Evolutionary conservation across 352 stramenopile species (phyloP).

Genomic region (Pythium brassicae): DNA sequence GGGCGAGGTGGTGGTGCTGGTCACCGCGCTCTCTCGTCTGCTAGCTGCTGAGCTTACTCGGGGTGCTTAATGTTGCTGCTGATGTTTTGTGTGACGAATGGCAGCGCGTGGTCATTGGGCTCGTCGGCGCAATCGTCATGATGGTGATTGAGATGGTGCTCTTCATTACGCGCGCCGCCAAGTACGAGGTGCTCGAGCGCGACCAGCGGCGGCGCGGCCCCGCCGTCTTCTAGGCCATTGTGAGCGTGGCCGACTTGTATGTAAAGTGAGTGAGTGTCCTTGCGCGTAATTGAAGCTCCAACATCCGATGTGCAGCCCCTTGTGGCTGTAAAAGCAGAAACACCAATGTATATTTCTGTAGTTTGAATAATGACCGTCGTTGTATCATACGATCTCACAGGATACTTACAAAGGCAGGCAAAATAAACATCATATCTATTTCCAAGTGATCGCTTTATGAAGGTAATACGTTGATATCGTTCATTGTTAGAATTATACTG

Average conservation of each 20-base stretch:
- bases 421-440: background rate
- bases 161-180: constrained; percentile 72
- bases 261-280: background rate
- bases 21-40: no score
- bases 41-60: no score
- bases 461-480: no score
- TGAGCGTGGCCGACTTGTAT: background rate
- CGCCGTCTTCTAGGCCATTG: constrained; percentile 21
- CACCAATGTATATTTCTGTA: no score
- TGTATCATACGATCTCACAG: no score
- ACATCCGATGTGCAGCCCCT: background rate
- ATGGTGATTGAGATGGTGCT: constrained; percentile 88
- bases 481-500: no score
- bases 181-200: constrained; percentile 58
- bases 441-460: no score
- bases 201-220: constrained; percentile 30
- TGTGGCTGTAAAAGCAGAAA: background rate
- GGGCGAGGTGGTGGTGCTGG: no score
- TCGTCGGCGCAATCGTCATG: constrained; percentile 76
- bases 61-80: no score
- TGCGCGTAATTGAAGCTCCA: background rate
- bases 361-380: no score
- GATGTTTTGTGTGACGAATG: no score
- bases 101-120: constrained; percentile 58
- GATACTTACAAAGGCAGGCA: background rate